phyloP scores from a whole-genome alignment of 805 yeast genomes.

The Millerago galiae region DNA sequence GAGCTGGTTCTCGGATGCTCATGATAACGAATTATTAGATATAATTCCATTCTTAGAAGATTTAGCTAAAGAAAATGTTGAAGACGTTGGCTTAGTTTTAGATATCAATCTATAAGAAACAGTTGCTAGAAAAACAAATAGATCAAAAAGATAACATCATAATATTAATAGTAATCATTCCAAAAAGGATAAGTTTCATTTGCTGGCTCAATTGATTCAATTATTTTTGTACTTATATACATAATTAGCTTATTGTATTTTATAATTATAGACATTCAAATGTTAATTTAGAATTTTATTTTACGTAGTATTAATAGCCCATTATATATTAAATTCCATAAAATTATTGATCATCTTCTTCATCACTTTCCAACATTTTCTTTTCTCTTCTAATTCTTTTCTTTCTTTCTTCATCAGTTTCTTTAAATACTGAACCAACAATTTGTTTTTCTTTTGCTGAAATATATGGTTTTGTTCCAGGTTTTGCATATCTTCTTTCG shows the following conservation, averaged over 20 bases:
- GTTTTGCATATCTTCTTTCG: slow-evolving; percentile 70
- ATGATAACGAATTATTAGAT: slow-evolving; percentile 91
- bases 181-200: background rate
- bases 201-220: slow-evolving; percentile 5
- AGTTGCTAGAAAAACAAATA: background rate
- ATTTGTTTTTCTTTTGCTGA: slow-evolving; percentile 85
- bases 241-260: slow-evolving; percentile 1
- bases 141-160: background rate
- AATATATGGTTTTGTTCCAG: slow-evolving; percentile 47
- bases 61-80: slow-evolving; percentile 62
- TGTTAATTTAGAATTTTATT: background rate
- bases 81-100: slow-evolving; percentile 78
- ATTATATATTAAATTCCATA: background rate
- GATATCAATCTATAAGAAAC: slow-evolving; percentile 50
- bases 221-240: background rate
- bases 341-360: background rate
- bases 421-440: slow-evolving; percentile 69
- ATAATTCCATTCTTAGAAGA: slow-evolving; percentile 88
- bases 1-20: slow-evolving; percentile 97
- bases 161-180: background rate
- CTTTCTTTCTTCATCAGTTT: slow-evolving; percentile 27
- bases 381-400: slow-evolving; percentile 4
- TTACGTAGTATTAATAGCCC: background rate
- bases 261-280: slow-evolving; percentile 7
- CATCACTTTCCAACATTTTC: background rate